These are phyloP conservation scores for Herpetospermum pedunculosum DNA, from an alignment of 306 rosid species.

Conservation along the genomic window DNA sequence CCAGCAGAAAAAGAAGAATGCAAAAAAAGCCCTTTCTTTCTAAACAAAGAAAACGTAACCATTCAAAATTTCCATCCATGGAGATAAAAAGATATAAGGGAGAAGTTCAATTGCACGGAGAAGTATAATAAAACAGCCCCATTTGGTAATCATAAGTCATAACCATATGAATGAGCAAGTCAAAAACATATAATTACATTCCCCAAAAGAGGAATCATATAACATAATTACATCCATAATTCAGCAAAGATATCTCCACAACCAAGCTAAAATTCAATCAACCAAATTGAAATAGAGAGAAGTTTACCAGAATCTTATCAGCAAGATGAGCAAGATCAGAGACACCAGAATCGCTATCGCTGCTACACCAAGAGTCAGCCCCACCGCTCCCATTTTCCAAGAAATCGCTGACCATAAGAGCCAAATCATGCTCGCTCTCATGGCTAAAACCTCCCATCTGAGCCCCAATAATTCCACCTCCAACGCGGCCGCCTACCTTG, in stretches of 20 bases:
- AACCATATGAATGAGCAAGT: not conserved
- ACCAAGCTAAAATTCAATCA: not conserved
- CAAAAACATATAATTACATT: not conserved
- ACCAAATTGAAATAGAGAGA: not conserved
- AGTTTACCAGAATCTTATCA: slow-evolving; percentile 55
- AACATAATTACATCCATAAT: not conserved
- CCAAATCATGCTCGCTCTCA: slow-evolving; percentile 90
- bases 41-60: not conserved
- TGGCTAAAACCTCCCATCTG: slow-evolving; percentile 65
- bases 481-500: slow-evolving; percentile 19
- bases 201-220: not conserved
- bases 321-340: slow-evolving; percentile 74
- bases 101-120: not conserved
- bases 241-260: not conserved
- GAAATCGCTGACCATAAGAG: slow-evolving; percentile 77
- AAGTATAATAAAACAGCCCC: not conserved
- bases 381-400: slow-evolving; percentile 82
- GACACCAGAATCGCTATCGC: slow-evolving; percentile 71
- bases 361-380: slow-evolving; percentile 79
- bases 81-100: not conserved
- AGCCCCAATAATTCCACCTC: slow-evolving; percentile 9
- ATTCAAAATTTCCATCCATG: not conserved
- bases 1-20: not conserved
- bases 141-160: not conserved
- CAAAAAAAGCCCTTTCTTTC: not conserved